phyloP scores from a whole-genome alignment of 352 stramenopile species.

The Globisporangium camurandrum region DNA sequence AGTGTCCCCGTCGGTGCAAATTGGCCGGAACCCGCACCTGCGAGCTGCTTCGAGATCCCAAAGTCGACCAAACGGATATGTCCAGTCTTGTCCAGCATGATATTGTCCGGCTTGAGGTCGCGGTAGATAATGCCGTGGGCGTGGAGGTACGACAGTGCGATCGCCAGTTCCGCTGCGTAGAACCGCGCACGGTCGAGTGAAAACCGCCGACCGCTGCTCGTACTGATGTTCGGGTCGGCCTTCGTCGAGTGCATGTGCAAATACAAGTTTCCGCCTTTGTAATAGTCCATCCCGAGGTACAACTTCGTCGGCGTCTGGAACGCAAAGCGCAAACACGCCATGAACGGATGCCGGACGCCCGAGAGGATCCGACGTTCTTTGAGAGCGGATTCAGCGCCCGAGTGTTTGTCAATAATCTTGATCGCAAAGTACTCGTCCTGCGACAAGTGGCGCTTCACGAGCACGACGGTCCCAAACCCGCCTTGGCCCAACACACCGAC shows the following conservation, averaged over 20 bases:
- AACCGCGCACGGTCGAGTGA: conserved; percentile 64
- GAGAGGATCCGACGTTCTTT: conserved; percentile 76
- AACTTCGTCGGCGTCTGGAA: conserved; percentile 83
- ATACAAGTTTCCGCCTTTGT: conserved; percentile 81
- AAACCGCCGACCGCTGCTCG: conserved; percentile 63
- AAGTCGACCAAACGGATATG: conserved; percentile 89
- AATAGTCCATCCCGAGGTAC: conserved; percentile 79
- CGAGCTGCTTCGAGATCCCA: conserved; percentile 84
- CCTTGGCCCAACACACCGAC: conserved; percentile 75
- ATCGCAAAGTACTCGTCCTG: conserved; percentile 80
- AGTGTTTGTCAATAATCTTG: conserved; percentile 86
- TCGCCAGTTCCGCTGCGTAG: conserved; percentile 82
- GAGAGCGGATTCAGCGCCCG: conserved; percentile 56
- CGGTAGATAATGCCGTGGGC: conserved; percentile 82
- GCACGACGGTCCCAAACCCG: conserved; percentile 72
- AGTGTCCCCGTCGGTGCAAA: conserved; percentile 66
- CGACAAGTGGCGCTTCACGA: conserved; percentile 72
- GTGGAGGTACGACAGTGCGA: conserved; percentile 85
- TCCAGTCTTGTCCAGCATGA: conserved; percentile 83
- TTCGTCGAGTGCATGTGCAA: conserved; percentile 85
- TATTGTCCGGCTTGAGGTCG: conserved; percentile 86
- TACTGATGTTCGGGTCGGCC: conserved; percentile 72
- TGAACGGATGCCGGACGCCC: conserved; percentile 70
- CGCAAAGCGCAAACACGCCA: conserved; percentile 76
- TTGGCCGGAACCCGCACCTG: conserved; percentile 13